Conservation (phyloP, 805 yeast genomes). For the Wickerhamomyces chaumierensis region DNA sequence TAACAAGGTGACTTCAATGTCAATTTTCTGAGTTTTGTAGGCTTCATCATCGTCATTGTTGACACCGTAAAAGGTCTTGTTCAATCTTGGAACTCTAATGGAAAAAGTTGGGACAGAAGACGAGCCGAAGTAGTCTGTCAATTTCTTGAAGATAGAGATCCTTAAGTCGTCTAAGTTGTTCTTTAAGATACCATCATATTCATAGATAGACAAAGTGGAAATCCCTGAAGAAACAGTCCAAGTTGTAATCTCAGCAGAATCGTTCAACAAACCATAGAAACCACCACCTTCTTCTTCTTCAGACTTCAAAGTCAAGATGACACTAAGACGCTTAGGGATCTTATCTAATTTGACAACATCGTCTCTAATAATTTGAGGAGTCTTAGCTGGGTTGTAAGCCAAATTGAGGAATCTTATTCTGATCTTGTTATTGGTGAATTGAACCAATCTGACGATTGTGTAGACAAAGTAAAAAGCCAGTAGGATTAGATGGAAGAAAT, state of each 20-base stretch:
- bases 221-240: conserved; percentile 93
- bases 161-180: conserved; percentile 43
- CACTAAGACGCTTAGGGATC: conserved; percentile 67
- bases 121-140: conserved; percentile 66
- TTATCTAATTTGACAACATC: conserved; percentile 68
- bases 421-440: conserved; percentile 38
- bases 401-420: conserved; percentile 47
- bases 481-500: conserved; percentile 20
- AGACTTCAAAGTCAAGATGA: conserved; percentile 60
- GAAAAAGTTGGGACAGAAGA: conserved; percentile 51
- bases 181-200: conserved; percentile 60
- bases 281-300: conserved; percentile 89
- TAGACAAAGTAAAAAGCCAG: conserved; percentile 42
- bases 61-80: conserved; percentile 33
- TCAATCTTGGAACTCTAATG: conserved; percentile 59
- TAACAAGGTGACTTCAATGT: conserved; percentile 55
- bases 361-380: conserved; percentile 78
- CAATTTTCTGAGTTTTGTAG: conserved; percentile 25
- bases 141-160: conserved; percentile 42
- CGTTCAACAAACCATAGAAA: conserved; percentile 64
- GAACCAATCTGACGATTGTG: conserved; percentile 42
- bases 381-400: conserved; percentile 58
- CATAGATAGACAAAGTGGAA: conserved; percentile 61
- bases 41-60: conserved; percentile 22
- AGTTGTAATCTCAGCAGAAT: conserved; percentile 64